Conservation (phyloP, 2,329 filamentous ascomycete species). For the Calonectria montana region DNA sequence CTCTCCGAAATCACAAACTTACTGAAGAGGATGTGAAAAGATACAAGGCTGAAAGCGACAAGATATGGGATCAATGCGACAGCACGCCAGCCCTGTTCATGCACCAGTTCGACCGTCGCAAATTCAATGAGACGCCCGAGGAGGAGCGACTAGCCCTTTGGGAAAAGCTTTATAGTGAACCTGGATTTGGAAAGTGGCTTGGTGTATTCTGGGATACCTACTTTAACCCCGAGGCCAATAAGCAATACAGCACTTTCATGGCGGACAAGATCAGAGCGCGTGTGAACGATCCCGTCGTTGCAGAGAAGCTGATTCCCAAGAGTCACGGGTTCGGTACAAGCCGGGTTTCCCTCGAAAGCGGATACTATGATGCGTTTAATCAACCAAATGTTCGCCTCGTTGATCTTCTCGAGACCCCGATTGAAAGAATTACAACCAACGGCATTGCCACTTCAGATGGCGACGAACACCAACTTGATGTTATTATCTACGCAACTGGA, state of each 20-base stretch:
- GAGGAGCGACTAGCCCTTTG: constrained; percentile 27
- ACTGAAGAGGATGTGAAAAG: constrained; percentile 19
- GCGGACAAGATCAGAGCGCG: constrained; percentile 28
- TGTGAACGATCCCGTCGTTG: constrained; percentile 21
- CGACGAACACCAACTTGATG: constrained; percentile 22
- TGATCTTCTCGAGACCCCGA: constrained; percentile 21
- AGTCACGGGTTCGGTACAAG: constrained; percentile 29
- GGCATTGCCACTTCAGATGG: constrained; percentile 27
- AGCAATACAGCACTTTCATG: constrained; percentile 31
- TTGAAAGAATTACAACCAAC: constrained; percentile 9
- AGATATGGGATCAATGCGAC: constrained; percentile 23
- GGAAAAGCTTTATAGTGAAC: constrained; percentile 28
- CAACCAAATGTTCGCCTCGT: constrained; percentile 29
- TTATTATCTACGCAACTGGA: constrained; percentile 33
- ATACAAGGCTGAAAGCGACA: constrained; percentile 27
- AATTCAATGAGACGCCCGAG: constrained; percentile 9
- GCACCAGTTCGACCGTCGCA: constrained; percentile 30
- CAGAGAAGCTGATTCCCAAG: constrained; percentile 27
- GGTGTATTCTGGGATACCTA: constrained; percentile 32
- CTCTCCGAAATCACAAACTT: constrained; percentile 34
- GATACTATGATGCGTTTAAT: constrained; percentile 36
- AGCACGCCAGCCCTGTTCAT: constrained; percentile 27
- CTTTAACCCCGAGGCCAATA: constrained; percentile 27
- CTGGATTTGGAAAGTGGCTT: constrained; percentile 33
- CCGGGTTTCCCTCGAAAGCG: constrained; percentile 32